Base-by-base conservation (phyloP, 768 basidiomycete species). In the Butyriboletus loyo region DNA sequence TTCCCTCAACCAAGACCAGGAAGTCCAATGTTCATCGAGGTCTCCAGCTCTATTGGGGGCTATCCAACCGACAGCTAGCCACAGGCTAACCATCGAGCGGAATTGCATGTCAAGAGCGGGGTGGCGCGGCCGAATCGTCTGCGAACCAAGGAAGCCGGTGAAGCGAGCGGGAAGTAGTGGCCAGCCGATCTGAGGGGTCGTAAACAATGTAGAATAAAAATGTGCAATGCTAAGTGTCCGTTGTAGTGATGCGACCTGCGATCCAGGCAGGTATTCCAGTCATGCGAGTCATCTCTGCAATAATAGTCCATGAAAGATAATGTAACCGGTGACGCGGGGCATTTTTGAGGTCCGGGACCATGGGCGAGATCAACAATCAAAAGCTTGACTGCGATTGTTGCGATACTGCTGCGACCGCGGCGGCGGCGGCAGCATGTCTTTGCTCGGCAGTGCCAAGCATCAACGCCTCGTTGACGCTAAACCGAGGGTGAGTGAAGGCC, bases 381-480 rank as follows among this genome's bases (percentile, higher is more conserved):
- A 77, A 76, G 50, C 63, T 61, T 44, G 74, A 61, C 51, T 72
- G 66, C 4, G 71, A 67, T 62, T 69, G 67, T 58, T 72, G 75
- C 35, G 62, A 78, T 68, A 80, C 77, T 51, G 80, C 79, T 44
- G 81, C 77, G 28, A 76, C 75, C 46, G 82, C 84, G 34, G 80
- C 77, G 35, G 82, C 81, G 43, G 77, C 77, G 8, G 75, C 77
- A 42, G 80, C 82, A 66, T 82, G 82, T 62, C 82, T 73, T 60
- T 87, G 87, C 71, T 86, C 85, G 39, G 87, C 86, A 53, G 87
- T 86, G 69, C 84, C 82, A 67, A 92, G 83, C 87, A 91, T 92
- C 69, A 93, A 79, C 38, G 87, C 86, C 81, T 93, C 90, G 72
- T 92, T 92, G 60, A 93, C 84, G 65, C 81, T 85, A 21, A 10